A percentile compares a stretch with the other conserved stretches of the same genome.
phyloP scores from a whole-genome alignment of 1,139 yeast genomes.

The Candida buenavistaensis region DNA sequence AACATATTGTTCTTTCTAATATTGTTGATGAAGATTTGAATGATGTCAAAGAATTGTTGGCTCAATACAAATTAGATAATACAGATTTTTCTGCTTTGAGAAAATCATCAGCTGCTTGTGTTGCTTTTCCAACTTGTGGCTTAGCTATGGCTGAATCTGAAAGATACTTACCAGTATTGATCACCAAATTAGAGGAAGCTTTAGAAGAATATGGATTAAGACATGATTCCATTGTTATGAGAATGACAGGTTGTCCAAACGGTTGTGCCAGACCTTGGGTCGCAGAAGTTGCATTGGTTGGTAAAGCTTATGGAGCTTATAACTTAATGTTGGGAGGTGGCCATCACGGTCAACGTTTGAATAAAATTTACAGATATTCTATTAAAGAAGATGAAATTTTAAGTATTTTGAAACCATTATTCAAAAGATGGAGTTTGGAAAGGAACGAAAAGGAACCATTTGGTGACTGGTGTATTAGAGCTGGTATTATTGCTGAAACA shows the following conservation, averaged over 20 bases:
- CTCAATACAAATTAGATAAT: slow-evolving; percentile 80
- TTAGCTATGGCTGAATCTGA: slow-evolving; percentile 99
- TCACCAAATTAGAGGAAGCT: slow-evolving; percentile 77
- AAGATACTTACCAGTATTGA: slow-evolving; percentile 84
- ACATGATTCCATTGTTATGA: slow-evolving; percentile 92
- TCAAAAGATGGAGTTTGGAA: slow-evolving; percentile 93
- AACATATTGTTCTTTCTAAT: slow-evolving; percentile 79
- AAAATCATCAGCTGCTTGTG: slow-evolving; percentile 94
- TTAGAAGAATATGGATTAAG: slow-evolving; percentile 91
- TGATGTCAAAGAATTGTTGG: slow-evolving; percentile 61
- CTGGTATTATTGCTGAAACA: slow-evolving; percentile 84
- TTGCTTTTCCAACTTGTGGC: slow-evolving; percentile 98
- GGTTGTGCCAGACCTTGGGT: slow-evolving; percentile 99
- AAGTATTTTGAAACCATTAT: slow-evolving; percentile 73
- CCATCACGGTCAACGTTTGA: slow-evolving; percentile 88
- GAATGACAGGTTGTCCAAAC: slow-evolving; percentile 99
- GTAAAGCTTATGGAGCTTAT: slow-evolving; percentile 92
- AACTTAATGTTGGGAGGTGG: slow-evolving; percentile 97
- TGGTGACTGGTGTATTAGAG: slow-evolving; percentile 89
- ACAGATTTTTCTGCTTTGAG: slow-evolving; percentile 81
- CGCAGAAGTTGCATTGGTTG: slow-evolving; percentile 93
- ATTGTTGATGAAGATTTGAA: slow-evolving; percentile 69
- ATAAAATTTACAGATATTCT: slow-evolving; percentile 86
- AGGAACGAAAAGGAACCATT: slow-evolving; percentile 90
- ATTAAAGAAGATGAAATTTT: slow-evolving; percentile 89